Percentiles rank a stretch among this genome's conserved stretches.
Conservation (phyloP, 2,329 filamentous ascomycete species). For the Pseudodiploospora longispora region DNA sequence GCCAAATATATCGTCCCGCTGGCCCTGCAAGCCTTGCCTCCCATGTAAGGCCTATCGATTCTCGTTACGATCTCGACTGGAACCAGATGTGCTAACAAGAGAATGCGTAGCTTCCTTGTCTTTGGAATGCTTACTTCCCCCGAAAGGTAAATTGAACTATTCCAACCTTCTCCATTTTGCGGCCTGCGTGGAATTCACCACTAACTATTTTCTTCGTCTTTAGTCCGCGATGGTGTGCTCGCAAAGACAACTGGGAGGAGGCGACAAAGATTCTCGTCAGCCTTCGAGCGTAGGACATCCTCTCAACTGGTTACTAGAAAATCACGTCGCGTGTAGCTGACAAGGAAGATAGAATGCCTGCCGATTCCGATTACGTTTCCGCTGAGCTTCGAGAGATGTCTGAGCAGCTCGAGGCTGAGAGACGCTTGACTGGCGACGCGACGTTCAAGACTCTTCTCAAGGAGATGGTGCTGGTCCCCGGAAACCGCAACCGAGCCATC, state of each 20-base stretch:
- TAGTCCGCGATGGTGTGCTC: conserved; percentile 60
- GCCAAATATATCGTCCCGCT: conserved; percentile 54
- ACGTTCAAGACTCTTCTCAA: conserved; percentile 49
- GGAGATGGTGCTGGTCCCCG: conserved; percentile 54
- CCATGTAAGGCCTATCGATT: conserved; percentile 29
- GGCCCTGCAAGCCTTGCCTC: conserved; percentile 56
- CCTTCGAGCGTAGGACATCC: conserved; percentile 31
- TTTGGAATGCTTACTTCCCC: conserved; percentile 52
- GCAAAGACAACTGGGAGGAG: conserved; percentile 59
- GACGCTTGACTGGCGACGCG: conserved; percentile 45
- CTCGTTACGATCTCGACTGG: too few species aligned
- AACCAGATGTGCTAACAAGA: too few species aligned
- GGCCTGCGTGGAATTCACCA: too few species aligned
- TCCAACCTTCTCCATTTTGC: too few species aligned
- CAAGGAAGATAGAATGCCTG: conserved; percentile 34
- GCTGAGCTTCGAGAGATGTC: conserved; percentile 54
- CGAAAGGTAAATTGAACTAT: conserved; percentile 26
- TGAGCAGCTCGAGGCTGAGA: conserved; percentile 54
- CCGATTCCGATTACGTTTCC: conserved; percentile 46
- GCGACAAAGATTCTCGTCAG: conserved; percentile 47
- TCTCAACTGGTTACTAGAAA: background rate
- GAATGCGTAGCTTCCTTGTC: conserved; percentile 36
- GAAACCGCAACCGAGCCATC: conserved; percentile 56
- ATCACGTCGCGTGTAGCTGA: background rate
- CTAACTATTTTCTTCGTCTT: conserved; percentile 15